phyloP scores from a whole-genome alignment of 805 yeast genomes.

The Debaryomyces prosopidis region DNA sequence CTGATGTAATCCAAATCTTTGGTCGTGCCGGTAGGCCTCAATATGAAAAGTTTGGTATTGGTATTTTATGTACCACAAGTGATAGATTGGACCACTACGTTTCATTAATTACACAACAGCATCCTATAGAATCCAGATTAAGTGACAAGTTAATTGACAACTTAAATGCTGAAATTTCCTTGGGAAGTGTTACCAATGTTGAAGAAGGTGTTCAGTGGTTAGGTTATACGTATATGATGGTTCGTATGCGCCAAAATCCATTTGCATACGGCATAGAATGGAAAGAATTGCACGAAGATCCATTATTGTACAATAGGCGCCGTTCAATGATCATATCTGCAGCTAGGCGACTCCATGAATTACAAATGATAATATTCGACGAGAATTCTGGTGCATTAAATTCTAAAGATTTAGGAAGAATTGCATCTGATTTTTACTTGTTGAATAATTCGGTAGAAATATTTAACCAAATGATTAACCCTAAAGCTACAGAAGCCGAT shows the following conservation, averaged over 20 bases:
- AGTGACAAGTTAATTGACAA: slow-evolving; percentile 82
- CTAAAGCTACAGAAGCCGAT: slow-evolving; percentile 90
- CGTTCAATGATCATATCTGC: slow-evolving; percentile 75
- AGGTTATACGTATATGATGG: slow-evolving; percentile 94
- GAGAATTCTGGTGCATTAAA: slow-evolving; percentile 77
- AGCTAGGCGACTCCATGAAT: slow-evolving; percentile 76
- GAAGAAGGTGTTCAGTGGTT: slow-evolving; percentile 96
- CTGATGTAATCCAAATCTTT: slow-evolving; percentile 96
- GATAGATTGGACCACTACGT: slow-evolving; percentile 86
- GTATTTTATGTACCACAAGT: slow-evolving; percentile 80
- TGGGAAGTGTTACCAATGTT: slow-evolving; percentile 92
- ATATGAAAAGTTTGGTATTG: slow-evolving; percentile 88
- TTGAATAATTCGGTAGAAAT: slow-evolving; percentile 84
- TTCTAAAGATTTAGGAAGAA: slow-evolving; percentile 88
- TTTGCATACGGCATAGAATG: slow-evolving; percentile 88
- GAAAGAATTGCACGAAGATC: slow-evolving; percentile 83
- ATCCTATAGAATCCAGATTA: slow-evolving; percentile 89
- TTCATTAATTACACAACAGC: slow-evolving; percentile 88
- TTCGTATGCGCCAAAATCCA: slow-evolving; percentile 93
- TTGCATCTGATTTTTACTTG: slow-evolving; percentile 91
- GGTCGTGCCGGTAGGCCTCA: slow-evolving; percentile 99
- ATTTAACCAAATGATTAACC: slow-evolving; percentile 81
- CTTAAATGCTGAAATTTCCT: slow-evolving; percentile 91
- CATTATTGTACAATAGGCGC: slow-evolving; percentile 70
- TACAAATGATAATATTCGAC: slow-evolving; percentile 93